Percentiles rank a stretch among this genome's conserved stretches.
Conservation (phyloP, 2,329 filamentous ascomycete genomes). For the Colletotrichum siamense region DNA sequence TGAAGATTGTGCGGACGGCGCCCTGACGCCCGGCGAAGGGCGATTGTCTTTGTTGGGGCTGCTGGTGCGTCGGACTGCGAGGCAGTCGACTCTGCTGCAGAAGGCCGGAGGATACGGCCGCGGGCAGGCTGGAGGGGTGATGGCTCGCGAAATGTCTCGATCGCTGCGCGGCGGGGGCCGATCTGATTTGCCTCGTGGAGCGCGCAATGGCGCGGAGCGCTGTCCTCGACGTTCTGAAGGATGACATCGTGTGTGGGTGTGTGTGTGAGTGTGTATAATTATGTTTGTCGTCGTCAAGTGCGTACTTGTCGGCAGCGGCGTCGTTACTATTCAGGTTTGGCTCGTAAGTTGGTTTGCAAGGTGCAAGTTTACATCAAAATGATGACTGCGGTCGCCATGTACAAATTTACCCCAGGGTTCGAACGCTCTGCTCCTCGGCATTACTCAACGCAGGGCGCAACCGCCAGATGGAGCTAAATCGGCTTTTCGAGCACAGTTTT, state of each 20-base stretch:
- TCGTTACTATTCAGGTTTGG: neutral
- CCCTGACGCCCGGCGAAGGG: slow-evolving; percentile 31
- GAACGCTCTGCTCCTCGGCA: neutral
- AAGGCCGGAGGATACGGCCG: slow-evolving; percentile 13
- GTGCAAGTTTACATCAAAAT: neutral
- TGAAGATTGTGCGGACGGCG: slow-evolving; percentile 82
- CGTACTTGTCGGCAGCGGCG: neutral
- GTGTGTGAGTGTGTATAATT: neutral
- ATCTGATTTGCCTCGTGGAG: neutral
- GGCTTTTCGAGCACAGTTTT: neutral
- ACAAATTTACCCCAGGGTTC: slow-evolving; percentile 1
- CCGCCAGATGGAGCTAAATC: neutral
- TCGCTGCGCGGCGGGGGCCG: neutral
- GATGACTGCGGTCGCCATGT: neutral
- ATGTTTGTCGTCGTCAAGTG: neutral
- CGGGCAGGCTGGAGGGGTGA: slow-evolving; percentile 15
- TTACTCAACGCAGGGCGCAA: neutral
- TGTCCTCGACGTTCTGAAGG: slow-evolving; percentile 13
- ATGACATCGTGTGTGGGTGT: slow-evolving; percentile 10
- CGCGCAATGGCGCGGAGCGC: slow-evolving; percentile 19
- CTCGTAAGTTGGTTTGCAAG: neutral
- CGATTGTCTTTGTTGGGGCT: slow-evolving; percentile 8
- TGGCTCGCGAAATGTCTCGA: slow-evolving; percentile 15
- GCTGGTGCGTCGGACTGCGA: neutral
- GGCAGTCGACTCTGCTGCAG: slow-evolving; percentile 6